Conservation (phyloP, 2,329 filamentous ascomycete species). For the Penicillium sp. region DNA sequence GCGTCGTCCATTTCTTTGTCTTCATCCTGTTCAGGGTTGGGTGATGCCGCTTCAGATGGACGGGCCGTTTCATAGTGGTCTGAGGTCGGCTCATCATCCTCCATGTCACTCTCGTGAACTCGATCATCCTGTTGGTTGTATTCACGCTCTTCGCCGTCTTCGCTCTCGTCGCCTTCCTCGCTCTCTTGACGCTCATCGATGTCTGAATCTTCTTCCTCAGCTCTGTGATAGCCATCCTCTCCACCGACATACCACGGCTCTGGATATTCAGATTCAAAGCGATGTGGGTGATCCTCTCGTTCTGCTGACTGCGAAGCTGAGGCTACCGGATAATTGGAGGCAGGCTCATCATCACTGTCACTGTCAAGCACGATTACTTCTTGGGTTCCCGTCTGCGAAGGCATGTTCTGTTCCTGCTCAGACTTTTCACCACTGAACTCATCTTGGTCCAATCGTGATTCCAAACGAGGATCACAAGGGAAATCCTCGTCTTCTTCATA, state of each 20-base stretch:
- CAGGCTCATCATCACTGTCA: constrained; percentile 42
- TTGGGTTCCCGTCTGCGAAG: constrained; percentile 13
- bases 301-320: background rate
- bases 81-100: constrained; percentile 18
- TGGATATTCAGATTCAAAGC: background rate
- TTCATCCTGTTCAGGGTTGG: background rate
- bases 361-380: constrained; percentile 46
- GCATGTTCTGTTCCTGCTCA: constrained; percentile 2
- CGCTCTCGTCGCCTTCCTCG: background rate
- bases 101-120: constrained; percentile 21
- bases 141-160: background rate
- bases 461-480: constrained; percentile 8
- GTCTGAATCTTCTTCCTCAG: constrained; percentile 1
- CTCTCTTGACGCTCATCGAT: constrained; percentile 3
- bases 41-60: background rate
- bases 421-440: constrained; percentile 17
- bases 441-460: constrained; percentile 8
- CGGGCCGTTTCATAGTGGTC: background rate
- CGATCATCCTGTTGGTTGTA: background rate
- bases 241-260: constrained; percentile 3
- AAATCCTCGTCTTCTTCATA: constrained; percentile 14
- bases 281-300: background rate
- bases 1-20: background rate
- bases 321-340: constrained; percentile 5
- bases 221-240: background rate